Evolutionary conservation across 225 moss, liverwort and hornwort genomes (phyloP).

Genomic region (Lunularia cruciata): DNA sequence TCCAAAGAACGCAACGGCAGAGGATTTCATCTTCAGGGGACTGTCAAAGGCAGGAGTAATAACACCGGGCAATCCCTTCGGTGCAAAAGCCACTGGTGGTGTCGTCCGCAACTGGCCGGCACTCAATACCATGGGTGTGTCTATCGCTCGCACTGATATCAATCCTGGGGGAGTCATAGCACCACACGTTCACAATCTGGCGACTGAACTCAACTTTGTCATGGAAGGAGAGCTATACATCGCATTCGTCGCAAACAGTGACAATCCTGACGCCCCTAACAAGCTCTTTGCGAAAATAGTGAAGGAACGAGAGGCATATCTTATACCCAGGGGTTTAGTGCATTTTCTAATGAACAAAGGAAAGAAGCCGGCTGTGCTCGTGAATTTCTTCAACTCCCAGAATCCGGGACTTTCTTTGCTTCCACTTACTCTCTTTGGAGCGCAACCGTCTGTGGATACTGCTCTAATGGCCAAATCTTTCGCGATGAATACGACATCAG

Average conservation of each 20-base stretch:
- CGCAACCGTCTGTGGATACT: neutral
- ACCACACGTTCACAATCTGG: constrained; percentile 2
- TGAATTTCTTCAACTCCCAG: constrained; percentile 26
- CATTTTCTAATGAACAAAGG: constrained; percentile 19
- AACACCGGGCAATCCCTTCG: neutral
- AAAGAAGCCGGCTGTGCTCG: neutral
- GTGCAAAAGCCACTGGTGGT: neutral
- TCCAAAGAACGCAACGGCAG: neutral
- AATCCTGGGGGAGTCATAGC: neutral
- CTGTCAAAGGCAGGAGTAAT: constrained; percentile 8
- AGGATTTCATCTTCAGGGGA: constrained; percentile 33
- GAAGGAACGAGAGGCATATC: constrained; percentile 19
- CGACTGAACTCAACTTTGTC: neutral
- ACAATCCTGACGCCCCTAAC: constrained; percentile 4
- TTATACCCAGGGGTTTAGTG: constrained; percentile 17
- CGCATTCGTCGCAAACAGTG: constrained; percentile 13
- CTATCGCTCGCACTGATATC: neutral
- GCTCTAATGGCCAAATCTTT: constrained; percentile 5
- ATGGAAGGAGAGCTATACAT: neutral
- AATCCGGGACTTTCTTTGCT: constrained; percentile 25
- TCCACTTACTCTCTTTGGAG: constrained; percentile 8
- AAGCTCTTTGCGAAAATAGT: constrained; percentile 13
- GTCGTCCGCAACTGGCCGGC: neutral
- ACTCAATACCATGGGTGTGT: neutral
- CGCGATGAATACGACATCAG: neutral